Base-by-base conservation (phyloP, 108 stramenopile genomes). In the Cyclotella kingstonii region DNA sequence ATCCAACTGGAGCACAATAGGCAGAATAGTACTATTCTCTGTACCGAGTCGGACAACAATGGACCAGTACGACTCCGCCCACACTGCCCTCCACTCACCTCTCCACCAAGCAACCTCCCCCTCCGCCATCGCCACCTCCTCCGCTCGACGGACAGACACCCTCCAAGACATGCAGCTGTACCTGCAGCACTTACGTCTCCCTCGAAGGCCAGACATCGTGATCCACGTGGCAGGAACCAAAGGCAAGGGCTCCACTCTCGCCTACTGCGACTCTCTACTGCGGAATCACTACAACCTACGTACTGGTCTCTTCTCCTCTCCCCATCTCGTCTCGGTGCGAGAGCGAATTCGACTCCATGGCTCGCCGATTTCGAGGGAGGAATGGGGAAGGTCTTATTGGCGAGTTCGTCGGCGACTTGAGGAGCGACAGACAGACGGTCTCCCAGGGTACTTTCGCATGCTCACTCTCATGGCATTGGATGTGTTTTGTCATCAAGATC, bases 201-300 rank as follows among this genome's bases (percentile, higher is more conserved):
- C 27, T 15, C 42, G 15, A 5, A 11, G 41, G 9, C 61, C 54
- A 12, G 47, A 35, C 27, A 40, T 55, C 18, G 68, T 95, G 34
- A 46, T 98, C 17, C 97, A 98, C 67, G 71, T 98, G 4, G 87
- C 97, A 1, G 97, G 97, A 4, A 96, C 95, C 44, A 98, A 98
- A 72, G 97, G 97, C 3, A 98, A 98, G 63, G 97, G 97, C 15
- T 95, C 93, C 19, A 96, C 95, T 9, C 76, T 82, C 25, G 77
- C 86, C 25, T 57, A 95, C 45, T 80, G 80, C 33, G 94, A 97
- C 71, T 54, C 68, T 0, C 60, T 97, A 6, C 49, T 94, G 28
- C 84, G 91, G 12, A 46, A 44, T 21, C 41, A 38, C 3, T 64
- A 85, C 51, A 84, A 84, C 12, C 63, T 70, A 23, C 44, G 60